Evolutionary conservation across 2,329 filamentous ascomycete species (phyloP).

Genomic region (Ascochyta fabae): DNA sequence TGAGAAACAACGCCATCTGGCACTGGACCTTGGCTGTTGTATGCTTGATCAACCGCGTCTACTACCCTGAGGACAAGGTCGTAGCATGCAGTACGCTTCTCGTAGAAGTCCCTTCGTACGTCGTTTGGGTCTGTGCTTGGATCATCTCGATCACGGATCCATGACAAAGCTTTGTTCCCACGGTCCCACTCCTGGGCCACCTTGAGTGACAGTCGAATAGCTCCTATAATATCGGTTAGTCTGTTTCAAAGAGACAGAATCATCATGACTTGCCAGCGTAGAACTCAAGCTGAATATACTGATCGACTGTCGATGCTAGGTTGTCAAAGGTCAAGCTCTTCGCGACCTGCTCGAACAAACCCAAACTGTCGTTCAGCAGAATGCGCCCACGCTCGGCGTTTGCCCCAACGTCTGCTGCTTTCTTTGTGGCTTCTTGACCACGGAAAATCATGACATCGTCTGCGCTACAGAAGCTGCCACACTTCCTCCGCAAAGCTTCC

Average conservation of each 20-base stretch:
- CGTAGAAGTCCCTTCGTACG: conserved; percentile 70
- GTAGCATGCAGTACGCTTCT: conserved; percentile 79
- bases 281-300: conserved; percentile 83
- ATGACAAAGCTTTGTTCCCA: conserved; percentile 82
- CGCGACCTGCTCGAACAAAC: conserved; percentile 87
- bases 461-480: conserved; percentile 95
- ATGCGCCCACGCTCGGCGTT: conserved; percentile 79
- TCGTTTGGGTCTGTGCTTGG: conserved; percentile 72
- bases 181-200: conserved; percentile 87
- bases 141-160: conserved; percentile 84
- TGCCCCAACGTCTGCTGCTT: conserved; percentile 77
- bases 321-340: conserved; percentile 81
- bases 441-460: conserved; percentile 99
- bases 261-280: conserved; percentile 67
- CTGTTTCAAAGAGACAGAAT: background rate
- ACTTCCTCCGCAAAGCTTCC: conserved; percentile 88
- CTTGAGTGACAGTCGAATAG: conserved; percentile 82
- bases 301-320: conserved; percentile 75
- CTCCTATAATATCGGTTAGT: conserved; percentile 55
- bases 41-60: conserved; percentile 74
- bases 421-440: conserved; percentile 91
- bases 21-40: conserved; percentile 71
- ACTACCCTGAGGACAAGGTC: conserved; percentile 86
- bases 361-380: conserved; percentile 85
- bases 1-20: conserved; percentile 80